Evolutionary conservation across 352 stramenopile genomes (phyloP), one percentile per base, ranked within the genome.

Genomic region (Aphanomyces cochlioides): DNA sequence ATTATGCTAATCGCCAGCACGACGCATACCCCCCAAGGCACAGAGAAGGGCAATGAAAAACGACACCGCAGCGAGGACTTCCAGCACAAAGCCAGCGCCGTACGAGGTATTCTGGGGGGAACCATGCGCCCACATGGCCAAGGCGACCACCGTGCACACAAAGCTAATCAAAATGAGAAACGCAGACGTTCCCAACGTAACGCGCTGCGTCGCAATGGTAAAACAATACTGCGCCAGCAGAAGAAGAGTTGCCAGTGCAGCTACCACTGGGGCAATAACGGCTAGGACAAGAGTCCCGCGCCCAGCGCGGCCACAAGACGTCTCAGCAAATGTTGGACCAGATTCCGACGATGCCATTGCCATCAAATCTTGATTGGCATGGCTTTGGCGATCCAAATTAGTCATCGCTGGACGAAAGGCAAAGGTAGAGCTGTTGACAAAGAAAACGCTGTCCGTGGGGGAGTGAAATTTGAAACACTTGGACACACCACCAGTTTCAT

Each of bases 391-490:
- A 17, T 61, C 54, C 54, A 28, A 61, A n/a, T 37, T 28, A 4
- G 54, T 37, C 39, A 7, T 45, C 34, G 54, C 54, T 61, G 19
- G 39, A 3, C 21, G 13, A 19, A 37, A 37, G 17, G 7, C 19
- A 17, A 12, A 61, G 10, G 34, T 21, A 40, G 6, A n/a, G n/a
- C 54, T 19, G 17, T 37, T 61, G 7, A 37, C 15, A 7, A 39
- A 17, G 6, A 61, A 3, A 61, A 61, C 19, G 19, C 54, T 37
- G 28, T 37, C 21, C 54, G 54, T 45, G 17, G 15, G 17, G 5
- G 54, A 8, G 54, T 39, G 54, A 41, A 61, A 61, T 1, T 28
- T 28, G 43, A 61, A 61, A 17, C 54, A 61, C 50, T 58, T 58
- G 50, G 8, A 28, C 28, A 53, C 45, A 53, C 45, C 45, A 15